Conservation (phyloP, 371 early-diverging fungal species). For the Batkoa obscura region DNA sequence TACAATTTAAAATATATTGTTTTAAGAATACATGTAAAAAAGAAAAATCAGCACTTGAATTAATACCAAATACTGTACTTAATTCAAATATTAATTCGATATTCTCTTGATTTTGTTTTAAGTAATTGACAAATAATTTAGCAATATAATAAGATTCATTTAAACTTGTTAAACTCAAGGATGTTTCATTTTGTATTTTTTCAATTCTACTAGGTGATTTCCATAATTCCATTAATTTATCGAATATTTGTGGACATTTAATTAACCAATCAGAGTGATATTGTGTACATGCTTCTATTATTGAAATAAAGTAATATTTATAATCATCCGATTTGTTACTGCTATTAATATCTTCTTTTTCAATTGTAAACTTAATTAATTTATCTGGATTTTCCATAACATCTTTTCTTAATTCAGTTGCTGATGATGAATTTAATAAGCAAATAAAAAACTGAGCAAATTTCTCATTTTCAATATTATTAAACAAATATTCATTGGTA, state of each 20-base stretch:
- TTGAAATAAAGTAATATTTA: constrained; percentile 33
- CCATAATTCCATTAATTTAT: constrained; percentile 33
- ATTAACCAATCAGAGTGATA: constrained; percentile 40
- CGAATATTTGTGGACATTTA: constrained; percentile 21
- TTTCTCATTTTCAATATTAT: constrained; percentile 32
- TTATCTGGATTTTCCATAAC: constrained; percentile 28
- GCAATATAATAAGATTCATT: neutral
- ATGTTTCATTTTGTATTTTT: constrained; percentile 8
- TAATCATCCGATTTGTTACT: constrained; percentile 16
- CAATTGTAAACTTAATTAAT: neutral
- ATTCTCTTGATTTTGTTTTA: no score
- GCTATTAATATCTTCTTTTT: constrained; percentile 7
- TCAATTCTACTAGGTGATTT: constrained; percentile 14
- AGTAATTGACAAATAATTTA: no score
- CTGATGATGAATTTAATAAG: constrained; percentile 35
- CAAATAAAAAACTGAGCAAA: constrained; percentile 48
- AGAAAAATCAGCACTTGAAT: no score
- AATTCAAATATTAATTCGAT: no score
- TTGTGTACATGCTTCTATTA: constrained; percentile 33
- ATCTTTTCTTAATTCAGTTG: constrained; percentile 46
- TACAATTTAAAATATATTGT: no score
- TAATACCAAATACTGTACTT: no score
- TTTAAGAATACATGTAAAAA: no score
- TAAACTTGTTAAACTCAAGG: neutral
- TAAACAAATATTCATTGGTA: constrained; percentile 66